These are phyloP conservation scores for Diplotaxis tenuifolia DNA, from an alignment of 345 rosid genomes.

Conservation along the genomic window DNA sequence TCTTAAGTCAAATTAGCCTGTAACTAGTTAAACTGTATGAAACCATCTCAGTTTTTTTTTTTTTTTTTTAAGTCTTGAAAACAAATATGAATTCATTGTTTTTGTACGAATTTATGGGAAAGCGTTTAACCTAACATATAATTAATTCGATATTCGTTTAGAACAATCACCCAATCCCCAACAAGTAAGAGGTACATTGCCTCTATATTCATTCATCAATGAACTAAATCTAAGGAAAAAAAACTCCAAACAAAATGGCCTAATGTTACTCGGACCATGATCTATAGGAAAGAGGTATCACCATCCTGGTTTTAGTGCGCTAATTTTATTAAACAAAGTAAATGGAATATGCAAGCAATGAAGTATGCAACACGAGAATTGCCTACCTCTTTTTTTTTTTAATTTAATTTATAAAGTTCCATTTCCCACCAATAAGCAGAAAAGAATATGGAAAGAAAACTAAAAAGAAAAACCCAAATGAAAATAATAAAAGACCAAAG, in stretches of 20 bases:
- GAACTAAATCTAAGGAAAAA: not conserved
- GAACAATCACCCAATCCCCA: not conserved
- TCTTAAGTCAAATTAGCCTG: not conserved
- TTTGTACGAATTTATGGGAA: not conserved
- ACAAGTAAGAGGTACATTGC: not conserved
- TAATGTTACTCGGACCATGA: not conserved
- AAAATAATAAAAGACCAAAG: conserved; percentile 19
- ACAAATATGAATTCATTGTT: not conserved
- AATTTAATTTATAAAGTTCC: conserved; percentile 3
- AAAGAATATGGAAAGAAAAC: conserved; percentile 26
- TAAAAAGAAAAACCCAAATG: conserved; percentile 26
- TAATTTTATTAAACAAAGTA: not conserved
- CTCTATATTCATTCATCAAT: not conserved
- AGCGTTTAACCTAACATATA: not conserved
- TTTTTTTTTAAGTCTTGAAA: not conserved
- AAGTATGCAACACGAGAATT: conserved; percentile 14
- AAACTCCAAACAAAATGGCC: not conserved
- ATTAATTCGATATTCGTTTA: not conserved
- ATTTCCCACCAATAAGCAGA: not conserved
- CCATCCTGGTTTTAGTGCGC: not conserved
- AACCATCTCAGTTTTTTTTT: not conserved
- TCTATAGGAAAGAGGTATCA: not conserved
- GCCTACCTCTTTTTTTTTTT: not conserved
- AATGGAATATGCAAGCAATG: conserved; percentile 10
- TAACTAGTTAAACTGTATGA: not conserved